phyloP scores from a whole-genome alignment of 2,329 filamentous ascomycete species.

The Colletotrichum lentis region DNA sequence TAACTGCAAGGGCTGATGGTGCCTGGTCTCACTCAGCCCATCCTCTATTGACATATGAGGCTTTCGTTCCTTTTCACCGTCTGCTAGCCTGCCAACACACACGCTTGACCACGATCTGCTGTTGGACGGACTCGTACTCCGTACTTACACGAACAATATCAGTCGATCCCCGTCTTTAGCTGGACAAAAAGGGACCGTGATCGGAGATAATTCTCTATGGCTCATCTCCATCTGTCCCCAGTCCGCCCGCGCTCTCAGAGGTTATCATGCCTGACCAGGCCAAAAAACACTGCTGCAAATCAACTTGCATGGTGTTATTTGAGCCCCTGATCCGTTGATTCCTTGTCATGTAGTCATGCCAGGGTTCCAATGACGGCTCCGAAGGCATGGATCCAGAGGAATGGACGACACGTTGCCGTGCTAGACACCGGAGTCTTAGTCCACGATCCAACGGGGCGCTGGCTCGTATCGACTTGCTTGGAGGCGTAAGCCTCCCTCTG shows the following conservation, averaged over 20 bases:
- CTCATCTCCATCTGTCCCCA: neutral
- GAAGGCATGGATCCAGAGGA: conserved; percentile 16
- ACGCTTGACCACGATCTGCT: conserved; percentile 12
- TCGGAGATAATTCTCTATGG: conserved; percentile 10
- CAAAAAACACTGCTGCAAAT: neutral
- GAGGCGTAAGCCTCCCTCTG: conserved; percentile 4
- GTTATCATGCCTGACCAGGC: conserved; percentile 1
- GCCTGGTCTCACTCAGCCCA: conserved; percentile 34
- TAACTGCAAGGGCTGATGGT: conserved; percentile 28
- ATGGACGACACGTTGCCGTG: conserved; percentile 10
- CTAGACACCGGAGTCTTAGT: conserved; percentile 12
- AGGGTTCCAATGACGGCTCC: neutral
- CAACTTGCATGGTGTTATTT: conserved; percentile 11
- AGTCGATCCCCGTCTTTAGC: conserved; percentile 26
- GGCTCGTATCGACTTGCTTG: conserved; percentile 27
- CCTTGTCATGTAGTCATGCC: conserved; percentile 5
- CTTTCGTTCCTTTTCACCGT: conserved; percentile 14
- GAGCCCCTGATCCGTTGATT: neutral
- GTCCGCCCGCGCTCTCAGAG: neutral
- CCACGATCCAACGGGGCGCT: conserved; percentile 1
- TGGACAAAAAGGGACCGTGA: conserved; percentile 11
- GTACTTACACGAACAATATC: conserved; percentile 12
- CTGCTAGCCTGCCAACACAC: conserved; percentile 32
- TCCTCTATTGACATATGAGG: conserved; percentile 12
- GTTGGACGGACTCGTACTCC: conserved; percentile 20